Evolutionary conservation across 352 stramenopile species (phyloP), one percentile per base, ranked within the genome.

Genomic region (Globisporangium iwayamae): DNA sequence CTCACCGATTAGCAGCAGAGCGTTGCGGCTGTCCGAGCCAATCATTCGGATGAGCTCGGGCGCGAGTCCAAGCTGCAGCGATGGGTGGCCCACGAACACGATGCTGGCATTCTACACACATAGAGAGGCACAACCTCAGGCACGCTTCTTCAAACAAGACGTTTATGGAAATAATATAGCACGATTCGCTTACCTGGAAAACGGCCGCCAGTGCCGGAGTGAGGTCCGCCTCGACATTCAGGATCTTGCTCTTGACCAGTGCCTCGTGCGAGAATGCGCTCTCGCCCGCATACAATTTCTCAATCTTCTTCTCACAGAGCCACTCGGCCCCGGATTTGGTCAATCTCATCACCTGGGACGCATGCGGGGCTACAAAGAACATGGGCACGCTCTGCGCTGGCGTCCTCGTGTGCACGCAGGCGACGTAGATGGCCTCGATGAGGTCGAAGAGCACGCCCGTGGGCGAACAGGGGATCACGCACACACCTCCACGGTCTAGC

Each of bases 291-390:
- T 89, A 94, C 16, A 94, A 57, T 51, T 89, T 89, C 25, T 91
- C 82, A 16, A 87, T 76, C 54, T 93, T 93, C 65, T 93, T 93
- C 61, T 96, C 79, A 59, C 83, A 93, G 3, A 96, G 68, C 78
- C 87, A 96, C 67, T 96, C 85, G 4, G 87, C 74, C 3, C 82
- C 87, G 4, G 66, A 66, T 36, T 89, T 69, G 0, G 82, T 85
- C 20, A 85, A 53, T 36, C 87, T 71, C 53, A 93, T 69, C 1
- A 86, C 66, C 6, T 74, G 69, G 16, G 70, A 67, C 5, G 81
- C 81, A 47, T 78, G 59, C 18, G 85, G 68, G 16, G 83, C 90
- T 16, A 94, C 71, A 46, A 94, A 77, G 45, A 90, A 80, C 54
- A 94, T 85, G 0, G 83, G 79, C 38, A 81, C 67, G 47, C 47